Percentiles rank a stretch among this genome's conserved stretches.
These are phyloP conservation scores for Baudoinia panamericana DNA, from an alignment of 495 filamentous ascomycete species.

Conservation along the genomic window DNA sequence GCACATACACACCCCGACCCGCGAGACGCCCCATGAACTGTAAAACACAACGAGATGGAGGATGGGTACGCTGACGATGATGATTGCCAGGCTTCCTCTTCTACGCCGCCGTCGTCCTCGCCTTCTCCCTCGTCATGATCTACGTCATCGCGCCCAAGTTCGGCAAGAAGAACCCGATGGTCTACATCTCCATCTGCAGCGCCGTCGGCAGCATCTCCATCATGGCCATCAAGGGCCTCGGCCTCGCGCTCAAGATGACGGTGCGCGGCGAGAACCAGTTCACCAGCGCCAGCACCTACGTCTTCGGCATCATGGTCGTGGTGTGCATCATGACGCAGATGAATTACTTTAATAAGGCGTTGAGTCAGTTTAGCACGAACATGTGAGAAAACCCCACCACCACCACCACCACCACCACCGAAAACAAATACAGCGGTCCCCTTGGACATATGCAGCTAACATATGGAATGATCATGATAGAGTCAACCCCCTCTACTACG, in stretches of 20 bases:
- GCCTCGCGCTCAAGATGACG: slow-evolving; percentile 89
- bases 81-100: slow-evolving; percentile 59
- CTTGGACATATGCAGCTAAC: slow-evolving; percentile 5
- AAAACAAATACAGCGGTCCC: slow-evolving; percentile 2
- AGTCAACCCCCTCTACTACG: slow-evolving; percentile 96
- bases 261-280: slow-evolving; percentile 89
- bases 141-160: slow-evolving; percentile 80
- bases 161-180: slow-evolving; percentile 86
- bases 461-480: slow-evolving; percentile 33
- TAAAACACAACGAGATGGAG: too few species aligned
- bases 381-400: slow-evolving; percentile 49
- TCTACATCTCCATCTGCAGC: slow-evolving; percentile 94
- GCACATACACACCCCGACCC: not conserved
- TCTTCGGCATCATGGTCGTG: slow-evolving; percentile 81
- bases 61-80: not conserved
- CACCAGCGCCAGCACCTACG: slow-evolving; percentile 82
- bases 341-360: slow-evolving; percentile 99
- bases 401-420: not conserved
- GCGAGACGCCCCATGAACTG: too few species aligned
- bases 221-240: slow-evolving; percentile 97
- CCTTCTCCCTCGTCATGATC: slow-evolving; percentile 87
- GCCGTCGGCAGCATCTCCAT: slow-evolving; percentile 93
- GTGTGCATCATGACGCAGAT: slow-evolving; percentile 97
- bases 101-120: slow-evolving; percentile 61
- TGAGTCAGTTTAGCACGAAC: slow-evolving; percentile 91